phyloP scores from a whole-genome alignment of 139 green algal species.

The Klebsormidium nitens region DNA sequence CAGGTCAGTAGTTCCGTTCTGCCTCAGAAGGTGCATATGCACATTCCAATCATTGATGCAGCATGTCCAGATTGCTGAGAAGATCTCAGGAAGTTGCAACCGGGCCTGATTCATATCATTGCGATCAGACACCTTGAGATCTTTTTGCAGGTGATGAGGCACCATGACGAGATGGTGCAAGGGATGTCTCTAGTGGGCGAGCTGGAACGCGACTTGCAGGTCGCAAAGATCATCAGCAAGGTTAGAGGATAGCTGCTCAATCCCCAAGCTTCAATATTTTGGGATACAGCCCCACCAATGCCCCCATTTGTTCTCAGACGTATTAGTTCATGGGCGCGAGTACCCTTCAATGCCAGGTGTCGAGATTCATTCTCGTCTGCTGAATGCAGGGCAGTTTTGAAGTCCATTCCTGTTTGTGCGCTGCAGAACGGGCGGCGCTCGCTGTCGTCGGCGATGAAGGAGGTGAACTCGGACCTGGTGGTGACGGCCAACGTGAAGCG shows the following conservation, averaged over 20 bases:
- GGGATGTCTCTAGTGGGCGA: slow-evolving; percentile 31
- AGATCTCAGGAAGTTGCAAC: too few relatives aligned
- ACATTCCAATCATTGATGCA: too few relatives aligned
- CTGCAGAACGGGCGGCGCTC: slow-evolving; percentile 28
- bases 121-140: too few relatives aligned
- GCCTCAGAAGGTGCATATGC: too few relatives aligned
- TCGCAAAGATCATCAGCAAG: slow-evolving; percentile 32
- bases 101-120: too few relatives aligned
- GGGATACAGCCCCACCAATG: background rate
- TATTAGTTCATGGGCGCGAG: background rate
- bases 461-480: slow-evolving; percentile 23
- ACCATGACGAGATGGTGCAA: slow-evolving; percentile 38
- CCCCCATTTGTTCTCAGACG: background rate
- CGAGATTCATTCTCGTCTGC: background rate
- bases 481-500: slow-evolving; percentile 18
- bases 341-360: background rate
- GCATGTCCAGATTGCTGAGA: too few relatives aligned
- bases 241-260: slow-evolving; percentile 1
- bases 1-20: too few relatives aligned
- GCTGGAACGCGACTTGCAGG: slow-evolving; percentile 31
- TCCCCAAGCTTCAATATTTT: too few relatives aligned
- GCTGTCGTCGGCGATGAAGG: slow-evolving; percentile 17
- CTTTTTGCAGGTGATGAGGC: too few relatives aligned
- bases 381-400: background rate
- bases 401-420: background rate